These are phyloP conservation scores for Crithidia thermophila DNA, from an alignment of 208 protist genomes.

Conservation along the genomic window DNA sequence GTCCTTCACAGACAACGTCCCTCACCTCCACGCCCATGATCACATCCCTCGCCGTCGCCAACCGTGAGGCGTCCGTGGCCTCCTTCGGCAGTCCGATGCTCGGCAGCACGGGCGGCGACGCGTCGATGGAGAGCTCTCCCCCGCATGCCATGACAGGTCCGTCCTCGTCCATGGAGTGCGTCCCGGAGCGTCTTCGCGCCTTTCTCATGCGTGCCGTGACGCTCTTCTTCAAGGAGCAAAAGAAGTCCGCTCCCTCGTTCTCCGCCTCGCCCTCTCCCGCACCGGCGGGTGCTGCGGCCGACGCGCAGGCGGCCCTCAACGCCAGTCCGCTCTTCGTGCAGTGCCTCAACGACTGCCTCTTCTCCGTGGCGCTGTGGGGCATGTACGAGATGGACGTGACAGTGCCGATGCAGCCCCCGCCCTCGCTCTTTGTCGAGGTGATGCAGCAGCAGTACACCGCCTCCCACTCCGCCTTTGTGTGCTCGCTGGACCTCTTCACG, in stretches of 20 bases:
- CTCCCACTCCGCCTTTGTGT: constrained; percentile 3
- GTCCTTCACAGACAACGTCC: neutral
- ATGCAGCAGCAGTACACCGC: constrained; percentile 24
- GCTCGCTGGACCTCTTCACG: constrained; percentile 32
- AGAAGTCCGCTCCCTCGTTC: neutral
- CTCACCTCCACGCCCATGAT: constrained; percentile 6
- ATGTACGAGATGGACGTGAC: constrained; percentile 34
- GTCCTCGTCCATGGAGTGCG: neutral
- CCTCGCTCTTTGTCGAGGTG: constrained; percentile 22
- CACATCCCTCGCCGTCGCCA: neutral
- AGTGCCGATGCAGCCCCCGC: constrained; percentile 31
- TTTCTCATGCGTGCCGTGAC: constrained; percentile 31
- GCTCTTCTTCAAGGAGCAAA: constrained; percentile 31
- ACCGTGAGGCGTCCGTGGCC: neutral
- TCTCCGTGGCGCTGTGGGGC: constrained; percentile 35
- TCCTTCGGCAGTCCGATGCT: neutral
- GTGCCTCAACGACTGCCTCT: constrained; percentile 36
- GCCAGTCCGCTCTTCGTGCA: constrained; percentile 31
- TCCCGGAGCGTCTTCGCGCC: constrained; percentile 25
- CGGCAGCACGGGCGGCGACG: no score
- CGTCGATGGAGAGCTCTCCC: no score
- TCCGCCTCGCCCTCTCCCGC: neutral
- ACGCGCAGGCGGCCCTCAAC: neutral
- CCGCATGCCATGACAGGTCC: no score
- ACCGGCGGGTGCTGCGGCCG: neutral